These are phyloP conservation scores for Plasmodium malariae DNA, from an alignment of 169 alveolate genomes.

Conservation along the genomic window DNA sequence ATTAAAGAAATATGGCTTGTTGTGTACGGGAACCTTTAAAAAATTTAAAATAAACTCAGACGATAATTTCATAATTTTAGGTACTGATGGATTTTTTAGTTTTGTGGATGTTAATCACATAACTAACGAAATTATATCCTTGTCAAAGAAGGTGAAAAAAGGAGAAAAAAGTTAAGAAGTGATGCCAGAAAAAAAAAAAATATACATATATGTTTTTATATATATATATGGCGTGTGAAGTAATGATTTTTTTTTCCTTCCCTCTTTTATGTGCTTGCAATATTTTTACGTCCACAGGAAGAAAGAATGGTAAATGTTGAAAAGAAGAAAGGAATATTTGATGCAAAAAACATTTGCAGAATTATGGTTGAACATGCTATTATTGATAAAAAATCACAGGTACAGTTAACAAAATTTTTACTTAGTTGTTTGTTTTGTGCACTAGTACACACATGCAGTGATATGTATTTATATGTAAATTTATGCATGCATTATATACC, in stretches of 20 bases:
- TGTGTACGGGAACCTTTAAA: slow-evolving; percentile 85
- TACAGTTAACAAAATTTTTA: slow-evolving; percentile 1
- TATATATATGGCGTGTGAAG: background rate
- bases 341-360: slow-evolving; percentile 80
- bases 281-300: slow-evolving; percentile 69
- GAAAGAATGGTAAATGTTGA: slow-evolving; percentile 78
- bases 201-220: background rate
- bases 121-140: slow-evolving; percentile 29
- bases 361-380: slow-evolving; percentile 85
- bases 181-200: background rate
- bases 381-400: slow-evolving; percentile 84
- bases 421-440: no score
- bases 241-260: background rate
- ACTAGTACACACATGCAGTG: background rate
- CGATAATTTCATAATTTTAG: slow-evolving; percentile 95
- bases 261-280: background rate
- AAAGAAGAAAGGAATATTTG: slow-evolving; percentile 72
- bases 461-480: background rate
- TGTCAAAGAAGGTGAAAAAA: slow-evolving; percentile 67
- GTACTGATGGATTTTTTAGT: slow-evolving; percentile 99
- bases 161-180: background rate
- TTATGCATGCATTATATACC: slow-evolving; percentile 7
- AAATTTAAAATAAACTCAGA: slow-evolving; percentile 81
- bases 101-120: slow-evolving; percentile 74
- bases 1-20: slow-evolving; percentile 87